phyloP scores from a whole-genome alignment of 768 basidiomycete genomes.

The Leucocoprinus leucothites region DNA sequence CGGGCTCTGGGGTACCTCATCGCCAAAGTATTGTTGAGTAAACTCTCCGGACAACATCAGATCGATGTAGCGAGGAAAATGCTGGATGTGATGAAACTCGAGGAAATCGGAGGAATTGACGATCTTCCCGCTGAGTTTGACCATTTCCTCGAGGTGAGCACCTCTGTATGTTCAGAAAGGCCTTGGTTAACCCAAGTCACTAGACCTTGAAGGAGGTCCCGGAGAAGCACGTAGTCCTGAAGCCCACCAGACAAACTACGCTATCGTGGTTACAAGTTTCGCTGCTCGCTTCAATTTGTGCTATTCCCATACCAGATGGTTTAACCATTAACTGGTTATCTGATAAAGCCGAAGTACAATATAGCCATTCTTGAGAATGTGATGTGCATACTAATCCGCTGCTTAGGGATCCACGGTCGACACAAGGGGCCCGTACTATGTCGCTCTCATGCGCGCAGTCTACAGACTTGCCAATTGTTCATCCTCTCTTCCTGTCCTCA shows the following conservation, averaged over 20 bases:
- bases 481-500: slow-evolving; percentile 42
- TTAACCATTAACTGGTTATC: slow-evolving; percentile 52
- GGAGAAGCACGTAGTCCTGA: slow-evolving; percentile 48
- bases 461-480: slow-evolving; percentile 68
- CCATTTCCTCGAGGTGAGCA: slow-evolving; percentile 30
- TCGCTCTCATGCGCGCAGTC: slow-evolving; percentile 57
- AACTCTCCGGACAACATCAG: slow-evolving; percentile 55
- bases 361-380: background rate
- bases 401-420: slow-evolving; percentile 1
- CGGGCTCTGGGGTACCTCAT: slow-evolving; percentile 61
- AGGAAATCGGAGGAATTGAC: slow-evolving; percentile 43
- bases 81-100: slow-evolving; percentile 43
- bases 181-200: slow-evolving; percentile 24
- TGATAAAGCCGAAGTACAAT: slow-evolving; percentile 29
- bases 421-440: slow-evolving; percentile 40
- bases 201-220: slow-evolving; percentile 37
- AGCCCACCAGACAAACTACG: slow-evolving; percentile 59
- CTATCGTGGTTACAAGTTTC: slow-evolving; percentile 55
- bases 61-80: slow-evolving; percentile 49
- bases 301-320: slow-evolving; percentile 43
- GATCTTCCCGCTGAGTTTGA: slow-evolving; percentile 28
- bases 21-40: slow-evolving; percentile 55
- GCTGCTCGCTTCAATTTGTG: slow-evolving; percentile 47
- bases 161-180: background rate
- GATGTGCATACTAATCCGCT: background rate